Conservation (phyloP, 176 grass and related monocot genomes). For the Oryza rufipogon region DNA sequence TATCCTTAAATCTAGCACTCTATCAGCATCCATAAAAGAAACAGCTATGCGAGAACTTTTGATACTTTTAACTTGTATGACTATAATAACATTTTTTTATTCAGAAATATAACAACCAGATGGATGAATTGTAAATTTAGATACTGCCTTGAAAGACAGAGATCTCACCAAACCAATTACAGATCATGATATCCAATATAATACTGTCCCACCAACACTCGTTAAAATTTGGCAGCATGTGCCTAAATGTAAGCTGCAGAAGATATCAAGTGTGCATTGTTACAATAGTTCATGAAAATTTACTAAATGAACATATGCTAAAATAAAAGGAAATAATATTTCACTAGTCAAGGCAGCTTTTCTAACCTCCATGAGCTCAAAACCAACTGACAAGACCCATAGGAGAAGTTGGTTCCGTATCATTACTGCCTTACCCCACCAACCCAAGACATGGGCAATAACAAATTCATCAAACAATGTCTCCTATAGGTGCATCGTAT, state of each 20-base stretch:
- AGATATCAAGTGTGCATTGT: conserved; percentile 20
- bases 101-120: background rate
- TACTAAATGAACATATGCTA: background rate
- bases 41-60: no score
- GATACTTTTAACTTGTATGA: no score
- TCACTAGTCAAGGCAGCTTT: conserved; percentile 21
- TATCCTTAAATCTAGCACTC: no score
- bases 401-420: conserved; percentile 88
- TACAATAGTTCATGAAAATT: conserved; percentile 8
- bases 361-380: conserved; percentile 82
- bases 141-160: no score
- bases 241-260: conserved; percentile 90
- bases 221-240: conserved; percentile 99
- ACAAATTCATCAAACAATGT: conserved; percentile 96
- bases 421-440: conserved; percentile 98
- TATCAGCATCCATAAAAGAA: no score
- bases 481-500: conserved; percentile 67
- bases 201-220: conserved; percentile 99
- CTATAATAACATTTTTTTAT: background rate
- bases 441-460: conserved; percentile 81
- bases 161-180: conserved; percentile 93
- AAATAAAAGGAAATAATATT: background rate
- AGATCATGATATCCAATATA: conserved; percentile 85
- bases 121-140: background rate
- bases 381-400: conserved; percentile 88